Evolutionary conservation across 352 stramenopile genomes (phyloP), one percentile per base, ranked within the genome.

Genomic region (Globisporangium cederbergense): DNA sequence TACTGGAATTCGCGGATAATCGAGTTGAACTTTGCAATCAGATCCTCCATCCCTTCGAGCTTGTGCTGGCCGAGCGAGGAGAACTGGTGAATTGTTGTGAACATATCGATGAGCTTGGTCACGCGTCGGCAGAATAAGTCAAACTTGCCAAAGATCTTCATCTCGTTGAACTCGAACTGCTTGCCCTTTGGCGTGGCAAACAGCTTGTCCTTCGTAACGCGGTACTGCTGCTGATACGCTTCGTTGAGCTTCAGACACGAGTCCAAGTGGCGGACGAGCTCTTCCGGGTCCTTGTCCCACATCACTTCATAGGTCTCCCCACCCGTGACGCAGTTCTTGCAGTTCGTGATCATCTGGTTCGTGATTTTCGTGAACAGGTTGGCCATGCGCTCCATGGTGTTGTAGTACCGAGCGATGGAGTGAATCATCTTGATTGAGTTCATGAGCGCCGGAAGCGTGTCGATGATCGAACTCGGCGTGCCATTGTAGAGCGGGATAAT

Each of bases 381-480:
- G 0, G 95, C 95, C 89, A 99, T 99, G 34, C 97, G 86, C 68
- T 99, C 97, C 6, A 89, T 97, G n/a, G 96, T 99, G 73, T 99
- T 99, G 83, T 99, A 99, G 67, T 99, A 99, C 51, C 97, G 81
- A 61, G 97, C 95, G 65, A 99, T 99, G 11, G 95, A 98, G 71
- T 99, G 97, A 65, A 99, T 99, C 97, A 99, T 99, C 81, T 99
- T 99, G 81, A 99, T 99, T 34, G 93, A 98, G 78, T 99, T 99
- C 80, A 99, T 98, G 4, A 99, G 83, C 34, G 97, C 96, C 6
- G 97, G 97, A 16, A 99, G 78, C 53, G 97, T 98, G 78, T 99
- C 97, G 62, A 99, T 98, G 63, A 99, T 99, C n/a, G 93, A 96
- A 62, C 93, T 97, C 4, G 96, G 93, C 36, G 95, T 98, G 57